Conservation (phyloP, 2,329 filamentous ascomycete genomes). For the Xylaria sp. region DNA sequence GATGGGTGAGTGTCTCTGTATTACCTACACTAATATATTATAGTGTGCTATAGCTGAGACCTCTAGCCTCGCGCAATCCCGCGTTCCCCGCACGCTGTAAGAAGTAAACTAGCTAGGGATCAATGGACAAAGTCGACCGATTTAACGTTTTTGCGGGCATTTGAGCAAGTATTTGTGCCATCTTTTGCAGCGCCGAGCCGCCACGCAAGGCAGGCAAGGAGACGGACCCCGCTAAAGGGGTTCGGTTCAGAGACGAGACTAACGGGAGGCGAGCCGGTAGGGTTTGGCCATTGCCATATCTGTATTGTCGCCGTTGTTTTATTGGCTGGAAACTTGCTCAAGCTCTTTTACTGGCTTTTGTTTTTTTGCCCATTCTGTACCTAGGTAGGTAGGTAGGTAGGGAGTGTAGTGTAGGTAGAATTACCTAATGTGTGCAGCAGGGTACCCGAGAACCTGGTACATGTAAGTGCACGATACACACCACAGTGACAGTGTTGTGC, state of each 20-base stretch:
- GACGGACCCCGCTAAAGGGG: conserved; percentile 13
- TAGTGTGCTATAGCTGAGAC: not conserved
- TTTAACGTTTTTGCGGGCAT: conserved; percentile 21
- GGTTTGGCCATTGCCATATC: conserved; percentile 23
- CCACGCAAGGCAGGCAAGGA: not conserved
- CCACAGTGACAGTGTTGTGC: not conserved
- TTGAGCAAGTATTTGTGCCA: conserved; percentile 35
- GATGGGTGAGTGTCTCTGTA: not conserved
- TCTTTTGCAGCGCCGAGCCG: conserved; percentile 9
- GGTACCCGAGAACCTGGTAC: conserved; percentile 7
- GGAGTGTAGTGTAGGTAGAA: too few relatives aligned
- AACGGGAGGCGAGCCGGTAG: too few relatives aligned
- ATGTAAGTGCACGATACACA: not conserved
- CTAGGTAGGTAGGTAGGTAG: too few relatives aligned
- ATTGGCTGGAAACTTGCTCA: conserved; percentile 35
- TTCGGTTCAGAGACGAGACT: not conserved
- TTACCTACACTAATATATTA: not conserved
- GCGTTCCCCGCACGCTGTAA: conserved; percentile 3
- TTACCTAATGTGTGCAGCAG: not conserved
- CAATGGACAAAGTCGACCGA: conserved; percentile 10
- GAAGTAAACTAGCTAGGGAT: not conserved
- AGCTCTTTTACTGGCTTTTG: conserved; percentile 1
- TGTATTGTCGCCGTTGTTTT: not conserved
- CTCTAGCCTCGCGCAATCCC: not conserved
- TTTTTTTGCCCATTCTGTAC: not conserved